A percentile compares a stretch with the other conserved stretches of the same genome.
Conservation (phyloP, 176 grass and related monocot genomes). For the Urochloa ruziziensis region DNA sequence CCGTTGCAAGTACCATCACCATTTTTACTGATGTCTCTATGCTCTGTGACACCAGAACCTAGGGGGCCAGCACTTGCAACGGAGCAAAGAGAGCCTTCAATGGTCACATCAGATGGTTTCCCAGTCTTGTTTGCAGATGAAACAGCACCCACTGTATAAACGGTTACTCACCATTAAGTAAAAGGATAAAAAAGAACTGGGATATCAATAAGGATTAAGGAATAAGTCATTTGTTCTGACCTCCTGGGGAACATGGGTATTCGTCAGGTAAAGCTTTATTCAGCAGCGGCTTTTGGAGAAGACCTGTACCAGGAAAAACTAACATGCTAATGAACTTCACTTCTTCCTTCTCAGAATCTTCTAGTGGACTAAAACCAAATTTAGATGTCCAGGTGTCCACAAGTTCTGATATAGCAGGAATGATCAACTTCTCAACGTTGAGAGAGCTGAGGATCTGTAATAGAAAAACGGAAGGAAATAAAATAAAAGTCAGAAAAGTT, state of each 20-base stretch:
- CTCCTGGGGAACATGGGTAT: constrained; percentile 31
- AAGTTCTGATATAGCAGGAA: constrained; percentile 90
- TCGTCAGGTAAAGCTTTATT: constrained; percentile 41
- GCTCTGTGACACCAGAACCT: constrained; percentile 15
- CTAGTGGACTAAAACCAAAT: constrained; percentile 85
- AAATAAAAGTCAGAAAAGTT: constrained; percentile 3
- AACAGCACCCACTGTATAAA: constrained; percentile 32
- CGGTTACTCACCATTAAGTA: not conserved
- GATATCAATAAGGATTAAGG: constrained; percentile 19
- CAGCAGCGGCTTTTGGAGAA: constrained; percentile 80
- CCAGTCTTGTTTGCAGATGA: constrained; percentile 14
- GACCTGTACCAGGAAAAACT: constrained; percentile 90
- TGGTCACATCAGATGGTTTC: constrained; percentile 14
- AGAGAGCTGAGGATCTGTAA: constrained; percentile 84
- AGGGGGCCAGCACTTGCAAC: constrained; percentile 9
- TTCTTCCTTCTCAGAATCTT: constrained; percentile 67
- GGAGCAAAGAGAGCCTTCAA: constrained; percentile 27
- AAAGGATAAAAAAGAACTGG: not conserved
- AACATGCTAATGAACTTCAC: constrained; percentile 76
- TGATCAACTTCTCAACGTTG: constrained; percentile 87
- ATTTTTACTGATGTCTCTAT: constrained; percentile 18
- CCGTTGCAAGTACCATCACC: constrained; percentile 17
- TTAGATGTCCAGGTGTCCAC: constrained; percentile 82
- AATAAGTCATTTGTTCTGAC: constrained; percentile 44
- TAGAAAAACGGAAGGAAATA: constrained; percentile 23